Conservation (phyloP, 139 green algal species). For the Nannochloris sp. region DNA sequence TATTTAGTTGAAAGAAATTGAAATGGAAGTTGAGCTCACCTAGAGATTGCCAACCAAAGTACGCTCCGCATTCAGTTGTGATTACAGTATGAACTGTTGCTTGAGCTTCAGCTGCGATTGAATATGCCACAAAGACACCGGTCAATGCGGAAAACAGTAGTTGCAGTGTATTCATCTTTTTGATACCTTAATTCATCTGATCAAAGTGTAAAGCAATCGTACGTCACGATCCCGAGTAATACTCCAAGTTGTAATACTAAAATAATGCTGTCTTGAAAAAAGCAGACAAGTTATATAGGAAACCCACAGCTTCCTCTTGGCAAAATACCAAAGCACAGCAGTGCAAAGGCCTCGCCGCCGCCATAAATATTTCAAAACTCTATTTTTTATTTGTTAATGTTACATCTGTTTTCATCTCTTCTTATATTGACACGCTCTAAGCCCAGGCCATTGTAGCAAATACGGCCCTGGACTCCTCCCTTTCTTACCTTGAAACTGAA, state of each 20-base stretch:
- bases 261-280: too few relatives aligned
- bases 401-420: slow-evolving; percentile 8
- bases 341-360: too few relatives aligned
- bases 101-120: neutral
- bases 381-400: neutral
- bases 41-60: slow-evolving; percentile 66
- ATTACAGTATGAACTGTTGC: slow-evolving; percentile 49
- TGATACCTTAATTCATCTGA: neutral
- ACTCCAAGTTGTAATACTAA: too few relatives aligned
- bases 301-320: too few relatives aligned
- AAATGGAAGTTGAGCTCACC: slow-evolving; percentile 26
- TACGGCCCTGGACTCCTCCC: neutral
- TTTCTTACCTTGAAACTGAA: slow-evolving; percentile 32
- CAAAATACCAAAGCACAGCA: too few relatives aligned
- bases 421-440: slow-evolving; percentile 31
- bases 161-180: neutral
- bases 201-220: neutral
- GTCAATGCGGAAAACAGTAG: neutral
- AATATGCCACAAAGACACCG: neutral
- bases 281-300: too few relatives aligned
- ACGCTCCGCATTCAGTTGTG: slow-evolving; percentile 53
- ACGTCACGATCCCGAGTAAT: too few relatives aligned
- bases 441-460: slow-evolving; percentile 9
- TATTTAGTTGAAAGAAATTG: neutral
- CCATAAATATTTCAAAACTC: too few relatives aligned